Conservation (phyloP, 805 yeast genomes). For the Tetrapisispora iriomotensis region DNA sequence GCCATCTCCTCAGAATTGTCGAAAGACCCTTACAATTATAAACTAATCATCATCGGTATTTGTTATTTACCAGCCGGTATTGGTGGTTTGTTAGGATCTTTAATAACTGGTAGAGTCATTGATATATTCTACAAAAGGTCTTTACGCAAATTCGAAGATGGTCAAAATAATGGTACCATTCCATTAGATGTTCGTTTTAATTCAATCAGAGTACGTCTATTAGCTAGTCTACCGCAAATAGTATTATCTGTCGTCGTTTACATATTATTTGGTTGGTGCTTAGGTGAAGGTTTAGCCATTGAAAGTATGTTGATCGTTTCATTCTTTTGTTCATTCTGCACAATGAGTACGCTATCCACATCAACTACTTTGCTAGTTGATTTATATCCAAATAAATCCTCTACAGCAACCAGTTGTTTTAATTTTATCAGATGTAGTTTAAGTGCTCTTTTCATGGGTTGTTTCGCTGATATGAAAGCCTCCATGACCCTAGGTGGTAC, state of each 20-base stretch:
- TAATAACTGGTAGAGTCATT: conserved; percentile 46
- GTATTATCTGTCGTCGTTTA: conserved; percentile 34
- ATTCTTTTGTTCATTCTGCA: conserved; percentile 45
- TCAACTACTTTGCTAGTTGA: conserved; percentile 64
- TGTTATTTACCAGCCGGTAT: conserved; percentile 68
- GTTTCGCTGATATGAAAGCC: conserved; percentile 48
- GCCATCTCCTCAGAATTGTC: conserved; percentile 49
- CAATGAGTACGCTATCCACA: conserved; percentile 46
- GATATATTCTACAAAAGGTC: conserved; percentile 39
- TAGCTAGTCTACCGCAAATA: conserved; percentile 37
- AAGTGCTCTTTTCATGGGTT: conserved; percentile 63
- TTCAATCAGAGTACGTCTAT: conserved; percentile 44
- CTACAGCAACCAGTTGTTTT: conserved; percentile 63
- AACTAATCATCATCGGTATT: conserved; percentile 50
- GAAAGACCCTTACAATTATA: conserved; percentile 37
- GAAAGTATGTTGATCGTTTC: conserved; percentile 49
- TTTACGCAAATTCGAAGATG: conserved; percentile 17
- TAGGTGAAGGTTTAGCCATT: conserved; percentile 39
- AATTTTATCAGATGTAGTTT: conserved; percentile 62
- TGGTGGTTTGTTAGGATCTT: conserved; percentile 54
- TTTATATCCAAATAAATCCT: conserved; percentile 56
- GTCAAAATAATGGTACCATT: conserved; percentile 18
- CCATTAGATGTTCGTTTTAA: conserved; percentile 34
- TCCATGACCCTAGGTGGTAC: conserved; percentile 64
- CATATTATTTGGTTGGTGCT: conserved; percentile 64